Percentiles rank a stretch among this genome's conserved stretches.
Conservation (phyloP, 148 eudicot genomes). For the Mesembryanthemum crystallinum region DNA sequence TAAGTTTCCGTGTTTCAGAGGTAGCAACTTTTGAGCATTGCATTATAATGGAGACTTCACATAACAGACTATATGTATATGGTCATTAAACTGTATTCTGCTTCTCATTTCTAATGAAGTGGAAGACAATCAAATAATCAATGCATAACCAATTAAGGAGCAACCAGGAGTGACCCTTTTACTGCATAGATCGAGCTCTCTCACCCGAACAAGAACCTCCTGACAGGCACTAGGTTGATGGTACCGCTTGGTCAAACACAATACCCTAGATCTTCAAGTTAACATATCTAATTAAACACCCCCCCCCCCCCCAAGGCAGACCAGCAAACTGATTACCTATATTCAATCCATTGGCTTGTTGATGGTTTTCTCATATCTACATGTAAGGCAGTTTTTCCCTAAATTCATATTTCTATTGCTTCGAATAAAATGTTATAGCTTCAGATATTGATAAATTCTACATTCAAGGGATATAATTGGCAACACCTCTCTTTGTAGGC, state of each 20-base stretch:
- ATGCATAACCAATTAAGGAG: not conserved
- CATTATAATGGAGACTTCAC: no score
- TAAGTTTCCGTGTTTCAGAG: no score
- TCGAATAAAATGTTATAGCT: no score
- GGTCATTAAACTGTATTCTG: no score
- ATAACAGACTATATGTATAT: no score
- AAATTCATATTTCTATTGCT: no score
- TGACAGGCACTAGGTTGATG: not conserved
- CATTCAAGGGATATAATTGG: not conserved
- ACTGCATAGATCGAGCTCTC: not conserved
- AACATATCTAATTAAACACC: not conserved
- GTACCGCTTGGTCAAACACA: not conserved
- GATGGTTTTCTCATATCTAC: not conserved
- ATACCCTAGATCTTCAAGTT: not conserved
- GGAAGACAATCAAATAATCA: no score
- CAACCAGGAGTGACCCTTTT: not conserved
- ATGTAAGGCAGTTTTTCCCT: not conserved
- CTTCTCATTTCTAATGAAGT: no score
- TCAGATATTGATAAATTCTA: not conserved
- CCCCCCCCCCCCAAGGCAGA: no score
- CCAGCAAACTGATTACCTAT: not conserved
- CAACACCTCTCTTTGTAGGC: not conserved
- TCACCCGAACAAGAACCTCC: not conserved
- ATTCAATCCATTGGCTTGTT: not conserved
- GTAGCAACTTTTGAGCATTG: no score